A percentile compares a stretch with the other conserved stretches of the same genome.
These are phyloP conservation scores for Trichothecium roseum DNA, from an alignment of 2,329 filamentous ascomycete genomes.

Conservation along the genomic window DNA sequence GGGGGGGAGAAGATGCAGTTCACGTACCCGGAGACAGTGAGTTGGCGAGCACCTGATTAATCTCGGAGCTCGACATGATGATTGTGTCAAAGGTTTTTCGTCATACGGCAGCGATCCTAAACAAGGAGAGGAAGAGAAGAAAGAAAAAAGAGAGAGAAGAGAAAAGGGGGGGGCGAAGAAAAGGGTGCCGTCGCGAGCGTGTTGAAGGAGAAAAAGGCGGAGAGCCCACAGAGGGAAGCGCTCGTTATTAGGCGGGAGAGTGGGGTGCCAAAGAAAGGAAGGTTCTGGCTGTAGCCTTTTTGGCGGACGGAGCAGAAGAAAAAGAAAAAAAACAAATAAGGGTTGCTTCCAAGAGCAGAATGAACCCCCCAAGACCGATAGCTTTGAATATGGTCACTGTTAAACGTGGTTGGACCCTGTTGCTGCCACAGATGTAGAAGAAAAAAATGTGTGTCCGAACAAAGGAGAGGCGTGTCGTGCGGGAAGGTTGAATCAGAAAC, in stretches of 20 bases:
- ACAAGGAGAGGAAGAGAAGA: neutral
- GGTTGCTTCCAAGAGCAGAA: no score
- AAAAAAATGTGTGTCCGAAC: no score
- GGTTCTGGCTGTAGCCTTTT: neutral
- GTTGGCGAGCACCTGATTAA: slow-evolving; percentile 95
- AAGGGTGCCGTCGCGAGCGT: neutral
- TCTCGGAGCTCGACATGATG: slow-evolving; percentile 71
- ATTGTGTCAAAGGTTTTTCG: slow-evolving; percentile 22
- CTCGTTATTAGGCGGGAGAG: neutral
- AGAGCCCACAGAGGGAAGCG: neutral
- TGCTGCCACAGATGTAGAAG: no score
- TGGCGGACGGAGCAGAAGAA: neutral
- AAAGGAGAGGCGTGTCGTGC: no score
- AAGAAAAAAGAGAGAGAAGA: slow-evolving; percentile 1
- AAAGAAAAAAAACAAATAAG: neutral
- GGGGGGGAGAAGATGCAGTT: slow-evolving; percentile 3
- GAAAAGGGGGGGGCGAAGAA: slow-evolving; percentile 1
- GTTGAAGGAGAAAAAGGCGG: neutral
- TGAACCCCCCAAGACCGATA: no score
- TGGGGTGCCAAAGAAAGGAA: neutral
- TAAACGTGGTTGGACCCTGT: no score
- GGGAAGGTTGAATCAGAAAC: no score
- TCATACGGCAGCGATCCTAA: slow-evolving; percentile 21
- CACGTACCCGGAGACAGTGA: slow-evolving; percentile 78
- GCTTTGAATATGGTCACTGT: no score